Conservation (phyloP, 2,329 filamentous ascomycete species). For the Trichophyton benhamiae region DNA sequence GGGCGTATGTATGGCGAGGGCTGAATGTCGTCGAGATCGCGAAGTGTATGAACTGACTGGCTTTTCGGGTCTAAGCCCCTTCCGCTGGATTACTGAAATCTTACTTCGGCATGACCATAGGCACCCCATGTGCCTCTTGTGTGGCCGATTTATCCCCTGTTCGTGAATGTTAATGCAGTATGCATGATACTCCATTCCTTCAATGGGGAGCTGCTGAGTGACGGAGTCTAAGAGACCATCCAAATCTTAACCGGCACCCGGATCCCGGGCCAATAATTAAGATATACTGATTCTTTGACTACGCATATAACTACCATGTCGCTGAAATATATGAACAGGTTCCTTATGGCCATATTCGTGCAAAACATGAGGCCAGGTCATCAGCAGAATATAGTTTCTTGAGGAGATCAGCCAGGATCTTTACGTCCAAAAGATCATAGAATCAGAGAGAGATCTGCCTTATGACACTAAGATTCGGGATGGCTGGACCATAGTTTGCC, state of each 20-base stretch:
- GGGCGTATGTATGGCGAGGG: neutral
- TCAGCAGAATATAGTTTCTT: no score
- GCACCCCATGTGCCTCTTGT: neutral
- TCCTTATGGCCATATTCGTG: no score
- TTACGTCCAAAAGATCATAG: no score
- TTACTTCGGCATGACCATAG: neutral
- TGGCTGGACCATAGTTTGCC: no score
- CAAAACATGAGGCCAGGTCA: no score
- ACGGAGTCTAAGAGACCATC: neutral
- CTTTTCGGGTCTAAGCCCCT: neutral
- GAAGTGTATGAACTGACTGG: neutral
- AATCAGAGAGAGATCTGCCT: no score
- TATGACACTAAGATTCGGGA: no score
- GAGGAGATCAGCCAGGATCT: no score
- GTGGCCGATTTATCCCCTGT: neutral
- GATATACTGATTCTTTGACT: neutral
- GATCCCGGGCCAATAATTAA: neutral
- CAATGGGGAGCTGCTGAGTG: neutral
- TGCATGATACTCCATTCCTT: neutral
- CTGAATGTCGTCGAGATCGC: neutral
- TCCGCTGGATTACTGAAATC: neutral
- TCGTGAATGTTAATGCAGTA: neutral
- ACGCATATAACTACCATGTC: neutral
- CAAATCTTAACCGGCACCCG: neutral
- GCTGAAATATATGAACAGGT: no score